Base-by-base conservation (phyloP, 2,329 filamentous ascomycete genomes). In the Nigrospora osmanthi region DNA sequence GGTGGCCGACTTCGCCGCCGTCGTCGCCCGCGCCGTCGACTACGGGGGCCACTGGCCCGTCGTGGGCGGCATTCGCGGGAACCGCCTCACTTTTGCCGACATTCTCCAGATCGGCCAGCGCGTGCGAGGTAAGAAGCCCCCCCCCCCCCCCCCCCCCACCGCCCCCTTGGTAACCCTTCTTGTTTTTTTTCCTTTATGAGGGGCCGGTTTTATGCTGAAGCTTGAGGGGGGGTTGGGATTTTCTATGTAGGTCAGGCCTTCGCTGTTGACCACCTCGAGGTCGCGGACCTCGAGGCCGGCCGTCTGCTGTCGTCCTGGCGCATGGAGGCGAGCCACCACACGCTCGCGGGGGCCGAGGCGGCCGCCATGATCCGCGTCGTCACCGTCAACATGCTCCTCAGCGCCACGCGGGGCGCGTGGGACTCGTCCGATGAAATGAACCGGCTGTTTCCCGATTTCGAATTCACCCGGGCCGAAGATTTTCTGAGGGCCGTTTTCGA, bases 231-330 rank as follows among this genome's bases (percentile, higher is more conserved):
- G n/a, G n/a, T n/a, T n/a, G n/a, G n/a, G n/a, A n/a, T n/a, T n/a
- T 4, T 30, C 5, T 45, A n/a, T 33, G 15, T 36, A 68, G 63
- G 63, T 11, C 39, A 48, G 4, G 46, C 59, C 6, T 72, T 74
- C 44, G 43, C 48, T 0, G 52, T 77, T 11, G 71, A 76, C 5
- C 64, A 63, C n/a, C 58, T 79, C 1, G 64, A 62, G 33, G 43
- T 64, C 1, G 62, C 67, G 41, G 75, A 80, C 52, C 66, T 80
- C 6, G 57, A 69, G 51, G 64, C 58, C 3, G 73, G 72, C 7
- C 45, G 47, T 12, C 50, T 70, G 2, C 62, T 63, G 13, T 58
- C 66, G 0, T 64, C 63, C 4, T 76, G 73, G 73, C 46, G 57
- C 16, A 54, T 70, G 28, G 16, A 51, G 37, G 52, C 52, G 1